Evolutionary conservation across 1,284 basidiomycete genomes (phyloP).

Genomic region (Cerrena zonata): DNA sequence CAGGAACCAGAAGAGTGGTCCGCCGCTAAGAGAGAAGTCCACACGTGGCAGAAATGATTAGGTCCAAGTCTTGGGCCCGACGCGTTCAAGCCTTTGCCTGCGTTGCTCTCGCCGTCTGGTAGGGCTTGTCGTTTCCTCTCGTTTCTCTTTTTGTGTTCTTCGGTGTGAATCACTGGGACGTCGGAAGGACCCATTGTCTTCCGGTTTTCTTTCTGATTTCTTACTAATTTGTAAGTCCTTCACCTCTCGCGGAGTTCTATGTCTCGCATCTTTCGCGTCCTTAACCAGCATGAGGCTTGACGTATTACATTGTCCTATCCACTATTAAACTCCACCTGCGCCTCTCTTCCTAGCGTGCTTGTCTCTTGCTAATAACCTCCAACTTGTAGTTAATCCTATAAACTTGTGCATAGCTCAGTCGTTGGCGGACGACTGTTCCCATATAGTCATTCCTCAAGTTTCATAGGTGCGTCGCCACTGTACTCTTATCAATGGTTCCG

Average conservation of each 20-base stretch:
- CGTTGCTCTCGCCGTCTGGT: background rate
- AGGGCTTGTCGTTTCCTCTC: background rate
- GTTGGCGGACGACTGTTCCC: background rate
- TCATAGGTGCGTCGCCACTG: background rate
- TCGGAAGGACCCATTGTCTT: background rate
- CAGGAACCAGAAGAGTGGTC: slow-evolving; percentile 14
- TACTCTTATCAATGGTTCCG: background rate
- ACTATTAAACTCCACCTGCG: background rate
- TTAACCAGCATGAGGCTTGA: background rate
- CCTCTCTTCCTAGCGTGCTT: background rate
- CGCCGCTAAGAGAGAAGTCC: slow-evolving; percentile 21
- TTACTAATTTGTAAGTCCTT: slow-evolving; percentile 16
- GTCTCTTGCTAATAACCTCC: background rate
- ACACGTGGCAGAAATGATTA: slow-evolving; percentile 23
- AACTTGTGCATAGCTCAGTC: background rate
- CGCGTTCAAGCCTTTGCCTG: slow-evolving; percentile 7
- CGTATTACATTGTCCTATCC: background rate
- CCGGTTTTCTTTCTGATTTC: background rate
- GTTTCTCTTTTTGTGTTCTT: slow-evolving; percentile 7
- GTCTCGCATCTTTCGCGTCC: background rate
- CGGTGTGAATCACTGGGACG: background rate
- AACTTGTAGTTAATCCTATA: background rate
- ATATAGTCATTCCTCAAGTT: background rate
- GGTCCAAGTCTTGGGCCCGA: slow-evolving; percentile 14
- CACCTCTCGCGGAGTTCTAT: slow-evolving; percentile 1